Base-by-base conservation (phyloP, 164 flowering plant species). In the Kalanchoe fedtschenkoi region DNA sequence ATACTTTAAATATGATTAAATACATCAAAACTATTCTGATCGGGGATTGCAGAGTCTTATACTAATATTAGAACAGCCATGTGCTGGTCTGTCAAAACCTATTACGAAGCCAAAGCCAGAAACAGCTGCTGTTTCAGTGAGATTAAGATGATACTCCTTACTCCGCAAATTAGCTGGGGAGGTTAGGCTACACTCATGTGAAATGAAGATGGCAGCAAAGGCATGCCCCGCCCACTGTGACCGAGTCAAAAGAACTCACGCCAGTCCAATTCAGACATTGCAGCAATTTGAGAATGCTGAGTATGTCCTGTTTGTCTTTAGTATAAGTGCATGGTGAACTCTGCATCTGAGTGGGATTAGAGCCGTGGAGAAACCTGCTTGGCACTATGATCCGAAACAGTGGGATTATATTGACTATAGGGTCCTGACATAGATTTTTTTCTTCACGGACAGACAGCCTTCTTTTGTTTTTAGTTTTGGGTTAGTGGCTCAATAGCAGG, bases 391-490 rank as follows among this genome's bases (percentile, higher is more conserved):
- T 51, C 56, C 32, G 32, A 22, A 51, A 51, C 17, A 24, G 32
- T 26, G 28, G 56, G 56, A 24, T 26, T 51, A 47, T 51, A 51
- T 26, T 51, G 56, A 51, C 56, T 26, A 51, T 24, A 51, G 32
- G n/a, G n/a, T n/a, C n/a, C n/a, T n/a, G n/a, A n/a, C n/a, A n/a
- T n/a, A n/a, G n/a, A n/a, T n/a, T n/a, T n/a, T n/a, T n/a, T n/a
- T n/a, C n/a, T n/a, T n/a, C n/a, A n/a, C n/a, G n/a, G n/a, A n/a
- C n/a, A n/a, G n/a, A n/a, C n/a, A n/a, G n/a, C n/a, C n/a, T n/a
- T n/a, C n/a, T n/a, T n/a, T n/a, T n/a, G n/a, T n/a, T n/a, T n/a
- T n/a, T n/a, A n/a, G n/a, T n/a, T n/a, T n/a, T n/a, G n/a, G n/a
- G n/a, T n/a, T n/a, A n/a, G n/a, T n/a, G n/a, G n/a, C n/a, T n/a